Base-by-base conservation (phyloP, 2,329 filamentous ascomycete species). In the Trichoderma breve region DNA sequence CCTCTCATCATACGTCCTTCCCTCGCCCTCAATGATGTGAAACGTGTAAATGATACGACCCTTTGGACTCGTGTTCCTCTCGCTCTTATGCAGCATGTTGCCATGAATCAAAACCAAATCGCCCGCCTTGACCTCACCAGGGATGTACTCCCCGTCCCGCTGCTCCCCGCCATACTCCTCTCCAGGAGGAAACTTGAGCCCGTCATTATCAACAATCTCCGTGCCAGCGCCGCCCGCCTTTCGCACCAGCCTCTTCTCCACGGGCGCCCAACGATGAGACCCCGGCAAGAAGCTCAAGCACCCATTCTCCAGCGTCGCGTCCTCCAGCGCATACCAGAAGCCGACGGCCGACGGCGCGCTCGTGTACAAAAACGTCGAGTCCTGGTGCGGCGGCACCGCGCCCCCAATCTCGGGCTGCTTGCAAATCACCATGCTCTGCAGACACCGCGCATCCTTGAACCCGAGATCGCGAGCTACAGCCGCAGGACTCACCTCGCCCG, bases 381-480 rank as follows among this genome's bases (percentile, higher is more conserved):
- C 95, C 83, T 97, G 95, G 81, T 99, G 96, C 26, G 94, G 90
- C 1, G 92, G 94, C 57, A 98, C 96, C 2, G 93, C 92, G 26
- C 93, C 95, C 32, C 96, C 96, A 68, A 98, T 98, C 82, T 97
- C 93, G 26, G 96, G 95, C 83, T 98, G 95, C 82, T 99, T 99
- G 88, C 94, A 98, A 77, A 99, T 98, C 32, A 98, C 87, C 96
- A 99, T 99, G 80, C 92, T 96, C 85, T 99, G 96, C 67, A 99
- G 85, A 73, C 87, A 89, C 24, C 92, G 86, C 2, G 95, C 93
- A 80, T 97, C 93, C 5, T 76, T 77, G 83, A 94, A 97, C 3
- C 92, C 92, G 12, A 97, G 85, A 9, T 87, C 87, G 58, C 84
- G 84, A 1, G 94, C 94, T 15, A 97, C 90, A 6, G 86, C 88